phyloP scores from a whole-genome alignment of 257 asterid genomes.

The Asclepias syriaca region DNA sequence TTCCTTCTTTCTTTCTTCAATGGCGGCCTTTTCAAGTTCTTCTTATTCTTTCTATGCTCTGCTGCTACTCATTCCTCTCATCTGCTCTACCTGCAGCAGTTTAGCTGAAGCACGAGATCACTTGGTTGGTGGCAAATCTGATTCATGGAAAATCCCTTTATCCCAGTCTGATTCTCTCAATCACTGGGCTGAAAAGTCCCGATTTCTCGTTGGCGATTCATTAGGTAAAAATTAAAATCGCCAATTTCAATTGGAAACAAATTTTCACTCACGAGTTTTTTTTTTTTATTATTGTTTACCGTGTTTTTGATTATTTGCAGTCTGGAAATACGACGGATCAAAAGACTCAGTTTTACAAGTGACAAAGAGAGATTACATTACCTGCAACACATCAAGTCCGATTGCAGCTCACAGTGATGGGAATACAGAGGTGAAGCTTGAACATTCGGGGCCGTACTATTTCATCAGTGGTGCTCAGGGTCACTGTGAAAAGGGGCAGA shows the following conservation, averaged over 20 bases:
- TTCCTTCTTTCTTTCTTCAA: constrained; percentile 7
- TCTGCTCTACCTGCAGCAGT: constrained; percentile 15
- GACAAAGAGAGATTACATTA: constrained; percentile 46
- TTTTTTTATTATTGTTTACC: too few relatives aligned
- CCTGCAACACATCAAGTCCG: constrained; percentile 69
- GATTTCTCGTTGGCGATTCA: constrained; percentile 64
- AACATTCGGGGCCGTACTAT: constrained; percentile 59
- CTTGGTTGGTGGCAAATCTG: constrained; percentile 50
- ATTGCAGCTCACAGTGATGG: constrained; percentile 48
- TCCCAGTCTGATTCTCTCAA: constrained; percentile 52
- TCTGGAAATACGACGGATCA: constrained; percentile 48
- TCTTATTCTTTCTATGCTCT: constrained; percentile 2
- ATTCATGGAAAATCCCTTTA: constrained; percentile 58
- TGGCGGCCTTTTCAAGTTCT: constrained; percentile 29
- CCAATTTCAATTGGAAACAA: background rate
- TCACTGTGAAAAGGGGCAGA: constrained; percentile 70
- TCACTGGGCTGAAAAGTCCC: constrained; percentile 61
- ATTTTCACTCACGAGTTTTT: background rate
- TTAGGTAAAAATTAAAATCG: constrained; percentile 34
- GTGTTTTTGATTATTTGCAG: constrained; percentile 22
- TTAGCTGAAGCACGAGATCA: constrained; percentile 52
- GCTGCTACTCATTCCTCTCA: constrained; percentile 15
- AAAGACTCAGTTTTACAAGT: constrained; percentile 67
- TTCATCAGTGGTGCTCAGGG: constrained; percentile 73
- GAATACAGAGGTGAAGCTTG: constrained; percentile 44